Percentiles rank a stretch among this genome's conserved stretches.
phyloP scores from a whole-genome alignment of 2,329 filamentous ascomycete genomes.

The Alternaria incomplexa region DNA sequence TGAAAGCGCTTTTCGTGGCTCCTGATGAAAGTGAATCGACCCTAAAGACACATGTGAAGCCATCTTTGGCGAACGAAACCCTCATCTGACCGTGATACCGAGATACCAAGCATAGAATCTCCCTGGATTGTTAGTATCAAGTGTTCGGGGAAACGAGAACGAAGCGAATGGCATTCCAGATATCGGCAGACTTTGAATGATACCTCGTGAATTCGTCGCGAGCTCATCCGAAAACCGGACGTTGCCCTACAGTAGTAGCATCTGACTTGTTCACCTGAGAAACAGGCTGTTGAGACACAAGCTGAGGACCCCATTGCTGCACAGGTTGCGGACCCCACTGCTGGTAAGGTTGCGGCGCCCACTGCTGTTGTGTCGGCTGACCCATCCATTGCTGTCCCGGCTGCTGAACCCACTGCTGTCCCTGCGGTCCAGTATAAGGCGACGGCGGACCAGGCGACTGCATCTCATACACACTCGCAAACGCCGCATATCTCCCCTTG shows the following conservation, averaged over 20 bases:
- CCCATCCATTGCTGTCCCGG: slow-evolving; percentile 8
- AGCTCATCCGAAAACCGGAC: neutral
- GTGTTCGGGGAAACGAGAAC: neutral
- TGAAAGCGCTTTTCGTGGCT: neutral
- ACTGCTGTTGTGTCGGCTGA: slow-evolving; percentile 10
- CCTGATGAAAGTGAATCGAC: neutral
- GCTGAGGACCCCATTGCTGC: neutral
- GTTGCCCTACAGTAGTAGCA: slow-evolving; percentile 4
- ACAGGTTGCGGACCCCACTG: slow-evolving; percentile 4
- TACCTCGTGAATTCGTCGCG: neutral
- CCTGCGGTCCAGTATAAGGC: slow-evolving; percentile 1
- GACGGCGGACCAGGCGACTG: slow-evolving; percentile 2
- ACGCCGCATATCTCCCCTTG: slow-evolving; percentile 35
- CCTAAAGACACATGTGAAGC: neutral
- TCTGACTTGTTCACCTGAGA: slow-evolving; percentile 2
- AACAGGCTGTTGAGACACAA: neutral
- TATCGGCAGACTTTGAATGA: neutral
- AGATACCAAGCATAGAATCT: neutral
- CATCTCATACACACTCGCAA: slow-evolving; percentile 34
- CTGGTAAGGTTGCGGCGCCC: slow-evolving; percentile 12
- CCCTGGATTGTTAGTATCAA: neutral
- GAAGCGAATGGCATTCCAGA: neutral
- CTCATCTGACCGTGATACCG: neutral
- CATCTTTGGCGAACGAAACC: neutral
- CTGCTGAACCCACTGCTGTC: neutral